phyloP scores from a whole-genome alignment of 2,329 filamentous ascomycete species.

The Fusarium buharicum region DNA sequence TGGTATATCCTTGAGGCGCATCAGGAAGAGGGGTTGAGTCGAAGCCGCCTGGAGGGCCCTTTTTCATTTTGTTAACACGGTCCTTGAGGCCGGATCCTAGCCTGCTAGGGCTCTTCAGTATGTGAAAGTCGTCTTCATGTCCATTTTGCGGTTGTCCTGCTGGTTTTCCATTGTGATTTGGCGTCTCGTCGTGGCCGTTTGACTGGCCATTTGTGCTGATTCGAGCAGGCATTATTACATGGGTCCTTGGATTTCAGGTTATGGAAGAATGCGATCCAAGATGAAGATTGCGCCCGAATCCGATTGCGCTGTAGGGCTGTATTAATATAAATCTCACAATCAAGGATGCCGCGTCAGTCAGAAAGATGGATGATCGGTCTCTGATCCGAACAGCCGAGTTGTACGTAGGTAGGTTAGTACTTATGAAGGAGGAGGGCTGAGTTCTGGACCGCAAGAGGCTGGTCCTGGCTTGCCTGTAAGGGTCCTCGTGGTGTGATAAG shows the following conservation, averaged over 20 bases:
- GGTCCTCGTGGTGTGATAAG: constrained; percentile 39
- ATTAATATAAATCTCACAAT: background rate
- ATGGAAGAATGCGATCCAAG: constrained; percentile 4
- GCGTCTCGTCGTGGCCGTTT: constrained; percentile 24
- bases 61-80: constrained; percentile 42
- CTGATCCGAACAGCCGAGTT: constrained; percentile 4
- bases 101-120: constrained; percentile 15
- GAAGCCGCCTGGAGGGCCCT: constrained; percentile 76
- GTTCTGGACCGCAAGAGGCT: constrained; percentile 25
- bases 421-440: constrained; percentile 15
- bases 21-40: constrained; percentile 81
- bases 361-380: background rate
- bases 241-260: background rate
- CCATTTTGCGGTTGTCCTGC: constrained; percentile 13
- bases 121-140: constrained; percentile 27
- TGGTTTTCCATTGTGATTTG: constrained; percentile 12
- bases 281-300: constrained; percentile 3
- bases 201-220: constrained; percentile 22
- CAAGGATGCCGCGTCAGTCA: constrained; percentile 10
- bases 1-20: constrained; percentile 80
- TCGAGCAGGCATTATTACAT: constrained; percentile 31
- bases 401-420: no score
- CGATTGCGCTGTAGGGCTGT: constrained; percentile 20
- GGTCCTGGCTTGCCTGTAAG: constrained; percentile 13
- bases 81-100: constrained; percentile 41